phyloP scores from a whole-genome alignment of 2,329 filamentous ascomycete genomes.

The Hymenoscyphus albidus region DNA sequence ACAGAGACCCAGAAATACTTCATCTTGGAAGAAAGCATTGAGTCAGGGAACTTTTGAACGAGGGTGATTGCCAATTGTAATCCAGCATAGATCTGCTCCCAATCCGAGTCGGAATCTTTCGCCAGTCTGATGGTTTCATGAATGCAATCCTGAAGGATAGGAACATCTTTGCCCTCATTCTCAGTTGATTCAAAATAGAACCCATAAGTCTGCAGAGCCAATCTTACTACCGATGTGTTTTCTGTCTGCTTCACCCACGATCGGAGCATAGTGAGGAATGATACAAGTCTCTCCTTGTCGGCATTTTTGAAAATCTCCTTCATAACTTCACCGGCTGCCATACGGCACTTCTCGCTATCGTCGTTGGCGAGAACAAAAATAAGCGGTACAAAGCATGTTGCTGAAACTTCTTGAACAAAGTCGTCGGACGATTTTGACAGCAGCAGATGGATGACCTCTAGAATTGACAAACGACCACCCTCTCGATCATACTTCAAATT shows the following conservation, averaged over 20 bases:
- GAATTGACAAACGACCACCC: constrained; percentile 84
- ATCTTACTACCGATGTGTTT: constrained; percentile 65
- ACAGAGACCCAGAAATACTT: constrained; percentile 68
- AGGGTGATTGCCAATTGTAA: constrained; percentile 67
- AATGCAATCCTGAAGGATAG: constrained; percentile 49
- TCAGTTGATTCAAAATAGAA: constrained; percentile 74
- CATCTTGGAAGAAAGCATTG: constrained; percentile 57
- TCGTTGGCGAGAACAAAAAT: constrained; percentile 86
- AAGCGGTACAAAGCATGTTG: constrained; percentile 79
- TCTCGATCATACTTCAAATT: constrained; percentile 89
- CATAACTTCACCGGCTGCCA: constrained; percentile 75
- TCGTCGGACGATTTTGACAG: constrained; percentile 79
- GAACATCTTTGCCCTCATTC: constrained; percentile 55
- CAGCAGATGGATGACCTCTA: constrained; percentile 87
- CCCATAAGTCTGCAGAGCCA: constrained; percentile 76
- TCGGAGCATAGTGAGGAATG: constrained; percentile 67
- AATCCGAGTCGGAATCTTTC: constrained; percentile 55
- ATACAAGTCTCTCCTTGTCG: constrained; percentile 66
- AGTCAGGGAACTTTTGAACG: constrained; percentile 60
- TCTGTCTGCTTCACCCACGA: constrained; percentile 74
- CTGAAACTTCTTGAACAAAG: constrained; percentile 75
- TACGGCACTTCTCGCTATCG: constrained; percentile 77
- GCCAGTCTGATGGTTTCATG: constrained; percentile 48
- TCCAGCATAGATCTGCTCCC: constrained; percentile 70
- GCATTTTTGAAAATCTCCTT: constrained; percentile 77